Percentiles rank a stretch among this genome's conserved stretches.
These are phyloP conservation scores for Metschnikowia bowlesiae DNA, from an alignment of 805 yeast genomes.

Conservation along the genomic window DNA sequence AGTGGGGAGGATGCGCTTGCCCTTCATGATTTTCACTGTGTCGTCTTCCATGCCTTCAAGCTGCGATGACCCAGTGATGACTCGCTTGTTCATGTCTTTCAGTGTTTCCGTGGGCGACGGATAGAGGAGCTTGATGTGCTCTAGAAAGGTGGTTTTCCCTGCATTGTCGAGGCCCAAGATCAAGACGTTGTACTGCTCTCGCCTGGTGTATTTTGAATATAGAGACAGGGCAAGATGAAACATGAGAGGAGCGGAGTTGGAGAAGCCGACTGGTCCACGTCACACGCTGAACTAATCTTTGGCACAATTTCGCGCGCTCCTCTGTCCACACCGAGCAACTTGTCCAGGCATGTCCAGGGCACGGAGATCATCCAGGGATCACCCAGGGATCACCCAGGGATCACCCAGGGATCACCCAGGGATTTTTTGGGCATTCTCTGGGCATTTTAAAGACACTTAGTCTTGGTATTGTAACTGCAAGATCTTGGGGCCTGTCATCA, in stretches of 20 bases:
- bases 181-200: slow-evolving; percentile 47
- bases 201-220: slow-evolving; percentile 42
- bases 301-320: neutral
- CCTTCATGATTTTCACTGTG: slow-evolving; percentile 25
- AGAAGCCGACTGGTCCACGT: neutral
- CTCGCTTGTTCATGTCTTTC: slow-evolving; percentile 14
- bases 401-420: too few species aligned
- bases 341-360: too few species aligned
- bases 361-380: too few species aligned
- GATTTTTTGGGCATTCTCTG: too few species aligned
- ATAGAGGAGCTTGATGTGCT: slow-evolving; percentile 37
- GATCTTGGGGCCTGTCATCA: too few species aligned
- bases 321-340: too few species aligned
- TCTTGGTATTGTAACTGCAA: too few species aligned
- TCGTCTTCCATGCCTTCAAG: slow-evolving; percentile 14
- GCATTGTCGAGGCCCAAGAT: slow-evolving; percentile 93
- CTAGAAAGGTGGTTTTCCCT: slow-evolving; percentile 68
- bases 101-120: slow-evolving; percentile 23
- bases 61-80: slow-evolving; percentile 8
- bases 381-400: too few species aligned
- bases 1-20: slow-evolving; percentile 77
- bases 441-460: too few species aligned
- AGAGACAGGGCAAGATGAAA: slow-evolving; percentile 43
- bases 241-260: slow-evolving; percentile 19
- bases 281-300: neutral